Conservation (phyloP, 768 basidiomycete species). For the Calocybe cyanea region DNA sequence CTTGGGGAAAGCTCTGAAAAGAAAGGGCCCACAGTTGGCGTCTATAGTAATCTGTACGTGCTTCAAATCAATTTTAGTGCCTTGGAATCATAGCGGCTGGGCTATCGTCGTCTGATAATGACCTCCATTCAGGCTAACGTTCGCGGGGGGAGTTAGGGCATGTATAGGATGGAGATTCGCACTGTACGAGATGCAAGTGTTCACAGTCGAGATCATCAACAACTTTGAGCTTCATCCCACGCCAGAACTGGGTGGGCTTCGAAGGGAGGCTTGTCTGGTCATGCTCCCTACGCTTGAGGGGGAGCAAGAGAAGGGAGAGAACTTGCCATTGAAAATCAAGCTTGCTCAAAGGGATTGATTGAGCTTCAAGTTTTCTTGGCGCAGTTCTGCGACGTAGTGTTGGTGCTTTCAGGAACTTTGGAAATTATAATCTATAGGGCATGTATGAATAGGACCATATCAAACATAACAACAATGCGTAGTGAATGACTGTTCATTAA, state of each 20-base stretch:
- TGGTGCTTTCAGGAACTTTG: too few species aligned
- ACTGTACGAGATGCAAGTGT: constrained; percentile 51
- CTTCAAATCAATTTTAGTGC: neutral
- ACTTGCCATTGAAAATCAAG: constrained; percentile 37
- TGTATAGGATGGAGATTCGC: constrained; percentile 53
- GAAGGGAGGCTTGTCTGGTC: constrained; percentile 42
- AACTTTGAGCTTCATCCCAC: constrained; percentile 53
- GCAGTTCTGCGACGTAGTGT: too few species aligned
- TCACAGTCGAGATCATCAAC: constrained; percentile 54
- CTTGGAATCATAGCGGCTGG: neutral
- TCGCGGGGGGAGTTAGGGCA: constrained; percentile 42
- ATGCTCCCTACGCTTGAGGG: constrained; percentile 47
- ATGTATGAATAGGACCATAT: too few species aligned
- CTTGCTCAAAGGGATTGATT: constrained; percentile 34
- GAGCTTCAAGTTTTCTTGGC: too few species aligned
- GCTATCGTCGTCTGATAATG: neutral
- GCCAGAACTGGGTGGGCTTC: constrained; percentile 34
- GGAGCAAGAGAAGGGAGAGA: constrained; percentile 39
- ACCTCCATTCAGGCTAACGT: constrained; percentile 33
- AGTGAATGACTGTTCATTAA: too few species aligned
- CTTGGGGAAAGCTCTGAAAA: constrained; percentile 31
- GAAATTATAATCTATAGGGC: too few species aligned
- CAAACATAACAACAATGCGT: too few species aligned
- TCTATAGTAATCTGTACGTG: constrained; percentile 46
- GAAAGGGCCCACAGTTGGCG: constrained; percentile 38